These are phyloP conservation scores for Leccinum truebloodii DNA, from an alignment of 768 basidiomycete genomes.

Conservation along the genomic window DNA sequence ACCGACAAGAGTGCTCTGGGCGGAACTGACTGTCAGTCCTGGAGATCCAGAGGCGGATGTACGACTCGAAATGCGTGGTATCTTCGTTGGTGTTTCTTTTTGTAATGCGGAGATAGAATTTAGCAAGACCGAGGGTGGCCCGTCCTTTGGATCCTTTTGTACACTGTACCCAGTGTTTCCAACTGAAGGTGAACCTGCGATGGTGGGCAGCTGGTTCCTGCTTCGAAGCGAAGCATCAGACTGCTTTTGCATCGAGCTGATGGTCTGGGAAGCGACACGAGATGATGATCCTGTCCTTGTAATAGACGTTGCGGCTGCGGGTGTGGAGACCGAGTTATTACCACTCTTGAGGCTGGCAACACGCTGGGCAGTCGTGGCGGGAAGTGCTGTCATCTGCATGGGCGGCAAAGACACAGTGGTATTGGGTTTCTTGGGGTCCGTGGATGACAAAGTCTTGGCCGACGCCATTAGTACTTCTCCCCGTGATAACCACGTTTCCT, in stretches of 20 bases:
- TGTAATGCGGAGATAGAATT: conserved; percentile 53
- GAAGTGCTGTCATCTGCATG: conserved; percentile 86
- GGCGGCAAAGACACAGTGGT: conserved; percentile 78
- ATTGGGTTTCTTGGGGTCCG: conserved; percentile 74
- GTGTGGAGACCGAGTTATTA: conserved; percentile 45
- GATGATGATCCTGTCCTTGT: conserved; percentile 51
- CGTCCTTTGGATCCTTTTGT: conserved; percentile 58
- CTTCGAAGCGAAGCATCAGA: conserved; percentile 79
- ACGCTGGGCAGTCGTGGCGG: conserved; percentile 78
- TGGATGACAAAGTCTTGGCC: conserved; percentile 76
- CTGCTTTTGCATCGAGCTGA: conserved; percentile 85
- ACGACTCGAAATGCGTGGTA: conserved; percentile 88
- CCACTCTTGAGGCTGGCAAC: conserved; percentile 77
- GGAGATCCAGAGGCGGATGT: conserved; percentile 77
- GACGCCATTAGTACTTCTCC: conserved; percentile 12
- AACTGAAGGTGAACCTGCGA: conserved; percentile 92
- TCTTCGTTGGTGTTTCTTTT: conserved; percentile 91
- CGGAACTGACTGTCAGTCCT: conserved; percentile 60
- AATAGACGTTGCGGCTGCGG: conserved; percentile 41
- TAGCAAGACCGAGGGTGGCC: conserved; percentile 50
- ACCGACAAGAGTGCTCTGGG: conserved; percentile 46
- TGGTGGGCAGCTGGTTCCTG: conserved; percentile 81
- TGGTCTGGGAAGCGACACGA: conserved; percentile 76
- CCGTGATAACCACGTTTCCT: conserved; percentile 2
- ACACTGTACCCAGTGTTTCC: conserved; percentile 57